Conservation (phyloP, 805 yeast genomes). For the Metschnikowia cerradonensis region DNA sequence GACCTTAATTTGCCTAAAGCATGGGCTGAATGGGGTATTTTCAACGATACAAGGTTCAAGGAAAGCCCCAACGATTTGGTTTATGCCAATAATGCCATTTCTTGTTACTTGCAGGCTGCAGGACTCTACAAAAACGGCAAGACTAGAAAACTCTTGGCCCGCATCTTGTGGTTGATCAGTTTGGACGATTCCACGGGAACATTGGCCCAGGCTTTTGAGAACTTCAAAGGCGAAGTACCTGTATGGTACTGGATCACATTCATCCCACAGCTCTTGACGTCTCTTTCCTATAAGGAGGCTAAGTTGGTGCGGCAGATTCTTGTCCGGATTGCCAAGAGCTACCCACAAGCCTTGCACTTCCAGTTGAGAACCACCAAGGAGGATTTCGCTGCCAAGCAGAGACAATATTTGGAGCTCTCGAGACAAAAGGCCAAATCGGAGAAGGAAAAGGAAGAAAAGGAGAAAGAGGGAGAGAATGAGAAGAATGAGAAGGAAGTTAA, state of each 20-base stretch:
- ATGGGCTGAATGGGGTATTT: conserved; percentile 99
- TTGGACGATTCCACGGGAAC: conserved; percentile 83
- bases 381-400: conserved; percentile 82
- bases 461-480: conserved; percentile 5
- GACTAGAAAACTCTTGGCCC: conserved; percentile 79
- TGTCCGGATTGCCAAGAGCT: conserved; percentile 89
- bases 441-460: neutral
- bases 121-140: conserved; percentile 92
- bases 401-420: conserved; percentile 52
- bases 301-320: conserved; percentile 81
- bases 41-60: conserved; percentile 82
- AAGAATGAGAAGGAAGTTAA: neutral
- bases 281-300: conserved; percentile 89
- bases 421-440: conserved; percentile 17
- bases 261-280: conserved; percentile 88
- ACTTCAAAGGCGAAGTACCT: conserved; percentile 92
- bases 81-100: conserved; percentile 88
- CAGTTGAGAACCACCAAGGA: conserved; percentile 93
- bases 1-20: conserved; percentile 94
- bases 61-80: conserved; percentile 77
- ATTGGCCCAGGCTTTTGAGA: conserved; percentile 81
- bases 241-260: conserved; percentile 99
- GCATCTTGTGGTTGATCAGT: conserved; percentile 90
- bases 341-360: conserved; percentile 96
- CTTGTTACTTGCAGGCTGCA: conserved; percentile 96